Evolutionary conservation across 768 basidiomycete genomes (phyloP).

Genomic region (Leccinum boreale): DNA sequence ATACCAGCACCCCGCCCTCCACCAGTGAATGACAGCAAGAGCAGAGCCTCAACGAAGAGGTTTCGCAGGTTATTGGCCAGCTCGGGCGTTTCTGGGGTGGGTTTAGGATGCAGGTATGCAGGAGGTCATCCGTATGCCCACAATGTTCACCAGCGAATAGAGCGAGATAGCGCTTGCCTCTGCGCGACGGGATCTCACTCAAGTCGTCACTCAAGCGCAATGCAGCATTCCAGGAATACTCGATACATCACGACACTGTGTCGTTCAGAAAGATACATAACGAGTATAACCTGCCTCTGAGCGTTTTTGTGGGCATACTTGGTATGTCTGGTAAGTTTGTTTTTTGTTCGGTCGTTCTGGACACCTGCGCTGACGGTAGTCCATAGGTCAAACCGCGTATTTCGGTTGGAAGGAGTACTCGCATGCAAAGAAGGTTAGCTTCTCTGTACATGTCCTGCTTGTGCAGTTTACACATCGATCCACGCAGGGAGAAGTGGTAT

Average conservation of each 20-base stretch:
- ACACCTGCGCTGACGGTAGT: background rate
- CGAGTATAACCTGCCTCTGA: slow-evolving; percentile 29
- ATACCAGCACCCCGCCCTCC: slow-evolving; percentile 45
- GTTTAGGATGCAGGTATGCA: slow-evolving; percentile 78
- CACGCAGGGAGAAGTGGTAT: slow-evolving; percentile 45
- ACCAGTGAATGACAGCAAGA: slow-evolving; percentile 37
- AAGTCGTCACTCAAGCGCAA: too few species aligned
- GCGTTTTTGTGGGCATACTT: slow-evolving; percentile 24
- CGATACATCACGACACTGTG: background rate
- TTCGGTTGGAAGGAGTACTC: slow-evolving; percentile 17
- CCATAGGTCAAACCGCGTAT: slow-evolving; percentile 21
- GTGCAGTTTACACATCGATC: background rate
- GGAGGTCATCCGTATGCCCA: background rate
- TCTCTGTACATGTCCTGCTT: background rate
- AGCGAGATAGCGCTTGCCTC: slow-evolving; percentile 65
- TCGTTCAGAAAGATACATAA: slow-evolving; percentile 20
- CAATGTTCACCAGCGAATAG: slow-evolving; percentile 32
- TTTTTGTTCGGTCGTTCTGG: slow-evolving; percentile 4
- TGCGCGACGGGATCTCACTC: slow-evolving; percentile 69
- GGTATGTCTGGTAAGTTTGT: slow-evolving; percentile 22
- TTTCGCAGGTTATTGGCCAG: slow-evolving; percentile 85
- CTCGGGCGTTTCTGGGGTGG: slow-evolving; percentile 88
- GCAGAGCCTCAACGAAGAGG: slow-evolving; percentile 77
- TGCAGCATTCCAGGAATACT: slow-evolving; percentile 24
- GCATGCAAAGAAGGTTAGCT: slow-evolving; percentile 18